A percentile compares a stretch with the other conserved stretches of the same genome.
These are phyloP conservation scores for Geotrichum restrictum DNA, from an alignment of 1,139 yeast species.

Conservation along the genomic window DNA sequence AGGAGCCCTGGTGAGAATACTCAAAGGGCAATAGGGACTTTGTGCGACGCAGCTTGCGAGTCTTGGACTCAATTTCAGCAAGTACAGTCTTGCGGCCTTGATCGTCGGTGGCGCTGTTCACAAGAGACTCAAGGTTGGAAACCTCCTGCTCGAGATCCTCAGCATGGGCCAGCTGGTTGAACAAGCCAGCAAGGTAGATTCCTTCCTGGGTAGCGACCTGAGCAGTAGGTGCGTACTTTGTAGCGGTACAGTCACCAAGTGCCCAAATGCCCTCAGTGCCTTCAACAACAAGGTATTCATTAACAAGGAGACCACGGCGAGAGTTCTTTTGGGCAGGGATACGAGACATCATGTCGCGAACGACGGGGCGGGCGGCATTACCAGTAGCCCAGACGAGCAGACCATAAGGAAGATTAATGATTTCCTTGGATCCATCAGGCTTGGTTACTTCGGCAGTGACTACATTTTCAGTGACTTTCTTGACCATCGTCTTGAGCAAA, in stretches of 20 bases:
- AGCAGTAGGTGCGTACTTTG: slow-evolving; percentile 91
- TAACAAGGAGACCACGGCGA: slow-evolving; percentile 82
- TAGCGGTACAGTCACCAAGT: slow-evolving; percentile 87
- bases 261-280: slow-evolving; percentile 85
- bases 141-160: slow-evolving; percentile 53
- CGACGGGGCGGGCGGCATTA: slow-evolving; percentile 80
- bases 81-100: slow-evolving; percentile 38
- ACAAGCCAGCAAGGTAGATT: slow-evolving; percentile 66
- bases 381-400: slow-evolving; percentile 96
- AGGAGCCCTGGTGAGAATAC: slow-evolving; percentile 60
- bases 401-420: slow-evolving; percentile 77
- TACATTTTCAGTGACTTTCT: slow-evolving; percentile 65
- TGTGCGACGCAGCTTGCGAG: slow-evolving; percentile 48
- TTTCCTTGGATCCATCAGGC: slow-evolving; percentile 58
- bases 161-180: slow-evolving; percentile 65
- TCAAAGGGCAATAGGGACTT: slow-evolving; percentile 72
- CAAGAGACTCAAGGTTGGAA: slow-evolving; percentile 41
- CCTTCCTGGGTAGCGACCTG: slow-evolving; percentile 98
- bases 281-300: slow-evolving; percentile 75
- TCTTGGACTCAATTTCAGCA: slow-evolving; percentile 40
- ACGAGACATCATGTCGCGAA: slow-evolving; percentile 61
- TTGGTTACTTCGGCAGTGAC: slow-evolving; percentile 70
- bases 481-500: slow-evolving; percentile 80
- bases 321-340: slow-evolving; percentile 82
- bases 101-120: slow-evolving; percentile 36